A percentile compares a stretch with the other conserved stretches of the same genome.
phyloP scores from a whole-genome alignment of 169 alveolate species.

The Plasmodium falciparum region DNA sequence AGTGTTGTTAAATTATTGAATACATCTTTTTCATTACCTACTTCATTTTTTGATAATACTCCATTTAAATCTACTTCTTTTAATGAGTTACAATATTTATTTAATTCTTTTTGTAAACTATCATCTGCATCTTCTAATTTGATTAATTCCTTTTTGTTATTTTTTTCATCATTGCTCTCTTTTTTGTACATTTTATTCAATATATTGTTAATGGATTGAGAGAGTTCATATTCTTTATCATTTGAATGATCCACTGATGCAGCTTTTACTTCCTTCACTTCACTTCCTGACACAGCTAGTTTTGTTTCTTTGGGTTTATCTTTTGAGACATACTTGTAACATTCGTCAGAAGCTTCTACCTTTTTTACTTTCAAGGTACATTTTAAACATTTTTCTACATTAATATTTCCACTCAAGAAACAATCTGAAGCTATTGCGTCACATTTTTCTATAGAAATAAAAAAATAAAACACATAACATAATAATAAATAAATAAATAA shows the following conservation, averaged over 20 bases:
- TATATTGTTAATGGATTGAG: slow-evolving; percentile 11
- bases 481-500: neutral
- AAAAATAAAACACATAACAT: neutral
- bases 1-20: slow-evolving; percentile 27
- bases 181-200: slow-evolving; percentile 17
- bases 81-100: slow-evolving; percentile 18
- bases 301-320: neutral
- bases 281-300: slow-evolving; percentile 13
- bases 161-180: neutral
- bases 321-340: slow-evolving; percentile 20
- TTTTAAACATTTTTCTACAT: slow-evolving; percentile 26
- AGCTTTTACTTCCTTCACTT: neutral
- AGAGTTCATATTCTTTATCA: slow-evolving; percentile 7
- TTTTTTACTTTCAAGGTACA: slow-evolving; percentile 36
- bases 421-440: slow-evolving; percentile 8
- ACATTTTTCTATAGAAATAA: slow-evolving; percentile 22
- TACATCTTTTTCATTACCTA: slow-evolving; percentile 30
- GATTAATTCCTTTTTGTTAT: neutral
- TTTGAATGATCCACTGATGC: neutral
- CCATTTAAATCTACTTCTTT: slow-evolving; percentile 56
- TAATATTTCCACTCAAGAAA: slow-evolving; percentile 35
- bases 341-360: neutral
- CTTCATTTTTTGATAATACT: slow-evolving; percentile 7
- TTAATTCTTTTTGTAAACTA: slow-evolving; percentile 9
- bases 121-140: slow-evolving; percentile 10